Percentiles rank a stretch among this genome's conserved stretches.
Conservation (phyloP, 108 stramenopile species). For the Nannochloropsis oceanica region DNA sequence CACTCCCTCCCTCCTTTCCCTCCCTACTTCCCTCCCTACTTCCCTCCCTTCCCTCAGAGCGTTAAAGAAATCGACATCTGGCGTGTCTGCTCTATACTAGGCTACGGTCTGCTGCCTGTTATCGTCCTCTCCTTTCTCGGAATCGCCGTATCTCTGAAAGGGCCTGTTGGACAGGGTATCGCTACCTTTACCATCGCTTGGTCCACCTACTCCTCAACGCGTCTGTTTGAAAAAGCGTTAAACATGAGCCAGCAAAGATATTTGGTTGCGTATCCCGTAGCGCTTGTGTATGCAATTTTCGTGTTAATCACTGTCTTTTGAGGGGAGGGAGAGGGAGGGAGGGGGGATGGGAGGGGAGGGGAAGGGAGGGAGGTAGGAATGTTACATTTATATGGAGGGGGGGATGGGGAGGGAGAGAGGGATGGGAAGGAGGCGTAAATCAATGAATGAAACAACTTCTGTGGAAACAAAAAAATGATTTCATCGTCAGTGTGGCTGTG, state of each 20-base stretch:
- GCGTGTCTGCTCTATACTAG: slow-evolving; percentile 73
- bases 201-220: slow-evolving; percentile 51
- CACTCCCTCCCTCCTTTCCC: neutral
- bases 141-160: slow-evolving; percentile 51
- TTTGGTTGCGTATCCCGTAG: slow-evolving; percentile 89
- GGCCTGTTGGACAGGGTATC: slow-evolving; percentile 54
- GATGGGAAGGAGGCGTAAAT: too few species aligned
- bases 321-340: neutral
- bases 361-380: neutral
- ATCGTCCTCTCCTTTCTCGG: slow-evolving; percentile 76
- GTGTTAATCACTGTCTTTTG: slow-evolving; percentile 97
- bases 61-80: slow-evolving; percentile 44
- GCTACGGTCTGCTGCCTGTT: slow-evolving; percentile 91
- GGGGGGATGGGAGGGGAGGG: neutral
- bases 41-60: neutral
- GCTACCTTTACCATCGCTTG: slow-evolving; percentile 66
- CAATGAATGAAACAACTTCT: too few species aligned
- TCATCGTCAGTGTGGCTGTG: too few species aligned
- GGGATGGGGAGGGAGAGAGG: too few species aligned
- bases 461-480: too few species aligned
- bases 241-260: slow-evolving; percentile 79
- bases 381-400: neutral
- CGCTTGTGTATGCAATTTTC: slow-evolving; percentile 88
- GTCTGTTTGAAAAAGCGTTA: slow-evolving; percentile 74
- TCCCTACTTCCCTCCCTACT: neutral